A percentile compares a stretch with the other conserved stretches of the same genome.
Evolutionary conservation across 306 rosid genomes (phyloP).

Genomic region (Citrullus mucosospermus): DNA sequence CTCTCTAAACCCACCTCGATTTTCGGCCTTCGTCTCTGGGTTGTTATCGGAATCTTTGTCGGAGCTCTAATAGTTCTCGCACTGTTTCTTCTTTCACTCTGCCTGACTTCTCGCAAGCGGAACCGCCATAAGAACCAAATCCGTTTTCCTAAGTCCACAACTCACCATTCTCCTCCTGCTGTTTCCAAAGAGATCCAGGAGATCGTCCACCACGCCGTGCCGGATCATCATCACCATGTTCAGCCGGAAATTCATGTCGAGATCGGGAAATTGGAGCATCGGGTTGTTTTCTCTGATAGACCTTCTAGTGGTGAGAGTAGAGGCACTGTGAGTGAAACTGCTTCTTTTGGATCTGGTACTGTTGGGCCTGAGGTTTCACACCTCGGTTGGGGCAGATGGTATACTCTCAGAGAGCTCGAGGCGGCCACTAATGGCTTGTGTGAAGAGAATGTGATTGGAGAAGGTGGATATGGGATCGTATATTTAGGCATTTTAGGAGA

Average conservation of each 20-base stretch:
- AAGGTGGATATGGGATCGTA: slow-evolving; percentile 97
- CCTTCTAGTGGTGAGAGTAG: slow-evolving; percentile 79
- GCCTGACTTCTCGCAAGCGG: slow-evolving; percentile 71
- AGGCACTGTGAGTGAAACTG: slow-evolving; percentile 35
- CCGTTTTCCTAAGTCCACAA: slow-evolving; percentile 8
- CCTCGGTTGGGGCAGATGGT: slow-evolving; percentile 98
- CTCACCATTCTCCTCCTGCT: slow-evolving; percentile 21
- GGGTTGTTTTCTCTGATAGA: slow-evolving; percentile 59
- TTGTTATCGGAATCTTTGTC: slow-evolving; percentile 77
- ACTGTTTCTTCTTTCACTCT: slow-evolving; percentile 80
- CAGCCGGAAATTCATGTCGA: slow-evolving; percentile 57
- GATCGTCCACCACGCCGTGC: slow-evolving; percentile 33
- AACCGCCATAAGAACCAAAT: slow-evolving; percentile 19
- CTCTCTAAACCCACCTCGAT: slow-evolving; percentile 73
- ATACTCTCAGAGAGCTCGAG: slow-evolving; percentile 79
- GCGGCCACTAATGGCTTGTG: slow-evolving; percentile 73
- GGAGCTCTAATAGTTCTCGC: slow-evolving; percentile 63
- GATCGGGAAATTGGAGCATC: slow-evolving; percentile 56
- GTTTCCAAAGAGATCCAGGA: slow-evolving; percentile 79
- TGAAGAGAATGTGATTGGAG: slow-evolving; percentile 82
- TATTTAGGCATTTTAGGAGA: slow-evolving; percentile 63
- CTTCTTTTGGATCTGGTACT: slow-evolving; percentile 45
- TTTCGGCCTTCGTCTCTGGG: slow-evolving; percentile 92
- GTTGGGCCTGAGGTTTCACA: slow-evolving; percentile 91
- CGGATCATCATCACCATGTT: slow-evolving; percentile 38